These are phyloP conservation scores for Schwanniomyces vanrijiae DNA, from an alignment of 805 yeast species.

Conservation along the genomic window DNA sequence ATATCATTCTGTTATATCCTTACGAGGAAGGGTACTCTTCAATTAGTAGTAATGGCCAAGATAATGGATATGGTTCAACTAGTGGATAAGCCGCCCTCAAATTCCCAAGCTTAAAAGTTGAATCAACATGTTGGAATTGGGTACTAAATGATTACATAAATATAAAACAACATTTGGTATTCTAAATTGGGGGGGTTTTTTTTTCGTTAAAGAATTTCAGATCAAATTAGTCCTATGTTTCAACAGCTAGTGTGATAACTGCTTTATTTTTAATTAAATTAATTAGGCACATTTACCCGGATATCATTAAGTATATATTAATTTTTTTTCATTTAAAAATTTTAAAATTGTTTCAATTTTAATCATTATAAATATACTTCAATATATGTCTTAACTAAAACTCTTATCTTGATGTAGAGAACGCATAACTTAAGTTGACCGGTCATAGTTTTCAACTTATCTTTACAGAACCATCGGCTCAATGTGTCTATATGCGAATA, in stretches of 20 bases:
- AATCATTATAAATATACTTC: background rate
- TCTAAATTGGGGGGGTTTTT: no score
- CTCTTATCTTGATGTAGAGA: background rate
- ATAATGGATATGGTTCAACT: constrained; percentile 14
- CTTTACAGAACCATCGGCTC: constrained; percentile 40
- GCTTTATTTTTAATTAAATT: no score
- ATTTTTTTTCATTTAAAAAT: background rate
- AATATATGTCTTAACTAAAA: background rate
- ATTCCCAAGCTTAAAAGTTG: background rate
- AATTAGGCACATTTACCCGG: constrained; percentile 7
- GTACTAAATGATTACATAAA: no score
- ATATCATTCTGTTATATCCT: constrained; percentile 75
- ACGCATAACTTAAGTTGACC: constrained; percentile 50
- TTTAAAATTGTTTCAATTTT: background rate
- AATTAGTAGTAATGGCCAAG: constrained; percentile 30
- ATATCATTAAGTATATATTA: background rate
- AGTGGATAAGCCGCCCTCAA: background rate
- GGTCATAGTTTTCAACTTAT: constrained; percentile 27
- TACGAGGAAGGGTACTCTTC: constrained; percentile 28
- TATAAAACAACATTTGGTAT: no score
- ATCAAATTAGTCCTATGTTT: no score
- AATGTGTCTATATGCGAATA: constrained; percentile 51
- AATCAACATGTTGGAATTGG: no score
- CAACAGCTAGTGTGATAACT: no score
- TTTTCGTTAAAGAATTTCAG: no score